Base-by-base conservation (phyloP, 2,329 filamentous ascomycete species). In the Canariomyces notabilis region DNA sequence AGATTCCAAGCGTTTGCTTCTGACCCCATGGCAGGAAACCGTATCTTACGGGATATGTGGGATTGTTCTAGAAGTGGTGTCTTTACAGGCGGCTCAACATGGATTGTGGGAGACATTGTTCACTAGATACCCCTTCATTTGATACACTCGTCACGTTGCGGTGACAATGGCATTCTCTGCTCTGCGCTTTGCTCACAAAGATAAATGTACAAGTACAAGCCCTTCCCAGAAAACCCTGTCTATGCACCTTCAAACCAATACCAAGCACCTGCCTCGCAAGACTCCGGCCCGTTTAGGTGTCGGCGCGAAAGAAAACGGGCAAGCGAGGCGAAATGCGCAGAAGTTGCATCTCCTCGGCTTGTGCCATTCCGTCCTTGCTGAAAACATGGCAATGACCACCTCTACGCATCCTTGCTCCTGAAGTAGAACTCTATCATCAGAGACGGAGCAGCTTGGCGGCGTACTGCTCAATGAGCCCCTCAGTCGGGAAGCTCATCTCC, bases 401-500 rank as follows among this genome's bases (percentile, higher is more conserved):
- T 15, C n/a, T 19, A 33, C 18, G 12, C 21, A n/a, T 20, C 7
- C 19, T 14, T 21, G 31, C 20, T 9, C 8, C 14, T 9, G 26
- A 4, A 29, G 26, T 11, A 12, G 3, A 9, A 29, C 26, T 12
- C 26, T 12, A 9, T 8, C 4, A 32, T 54, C 52, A 64, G 64
- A 94, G 74, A 57, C 82, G 80, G 64, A 98, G 76, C 60, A 97
- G 76, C 82, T 96, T 97, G 59, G 85, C 89, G 45, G 86, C 86
- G 67, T 93, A 91, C 60, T 86, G 75, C 68, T 88, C 85, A 64
- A 98, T 96, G 60, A 95, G 76, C 56, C 83, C 69, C 74, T 95
- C 89, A 58, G 84, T 87, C 41, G 93, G 93, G 85, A 98, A 98
- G 62, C 78, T 78, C 88, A 98, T 85, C 72, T 93, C 83, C 79